Base-by-base conservation (phyloP, 2,329 filamentous ascomycete species). In the Zasmidium cellare region DNA sequence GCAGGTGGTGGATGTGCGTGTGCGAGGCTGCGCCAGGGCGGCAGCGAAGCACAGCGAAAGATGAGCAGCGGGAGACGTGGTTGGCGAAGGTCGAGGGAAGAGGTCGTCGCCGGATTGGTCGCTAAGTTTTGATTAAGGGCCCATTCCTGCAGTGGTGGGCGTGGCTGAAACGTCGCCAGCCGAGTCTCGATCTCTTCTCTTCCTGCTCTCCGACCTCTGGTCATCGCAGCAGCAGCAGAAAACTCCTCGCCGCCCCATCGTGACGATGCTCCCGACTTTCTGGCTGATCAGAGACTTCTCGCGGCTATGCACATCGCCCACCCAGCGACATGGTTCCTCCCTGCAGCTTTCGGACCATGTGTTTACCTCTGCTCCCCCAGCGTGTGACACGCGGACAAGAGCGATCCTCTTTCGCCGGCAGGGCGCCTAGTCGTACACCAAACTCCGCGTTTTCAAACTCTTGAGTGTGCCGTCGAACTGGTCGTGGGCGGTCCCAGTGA, bases 231-330 rank as follows among this genome's bases (percentile, higher is more conserved):
- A 19, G 35, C 23, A 3, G 31, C 25, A 53, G 19, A 53, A 45
- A 46, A 53, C 2, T 28, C 18, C 3, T 45, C 19, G 14, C 28
- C 28, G 7, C 14, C 28, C n/a, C n/a, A n/a, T n/a, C n/a, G n/a
- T n/a, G n/a, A n/a, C n/a, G n/a, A n/a, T n/a, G n/a, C 9, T 46
- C 6, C 51, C 51, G 41, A 31, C 51, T 16, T 53, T 46, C 12
- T 46, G 41, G 41, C 38, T 31, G 51, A 7, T 19, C 22, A 31
- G 22, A 41, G 16, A 46, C 6, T 52, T 23, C 19, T 52, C 35
- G 50, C 31, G 35, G 50, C 20, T 31, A 46, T 53, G 51, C 51
- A 53, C 41, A 45, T 18, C 18, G 51, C 24, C 23, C 51, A 31
- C 35, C 35, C 35, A 41, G 16, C 35, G 35, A 41, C 35, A 41